Base-by-base conservation (phyloP, 805 yeast species). In the Yarrowia porcina region DNA sequence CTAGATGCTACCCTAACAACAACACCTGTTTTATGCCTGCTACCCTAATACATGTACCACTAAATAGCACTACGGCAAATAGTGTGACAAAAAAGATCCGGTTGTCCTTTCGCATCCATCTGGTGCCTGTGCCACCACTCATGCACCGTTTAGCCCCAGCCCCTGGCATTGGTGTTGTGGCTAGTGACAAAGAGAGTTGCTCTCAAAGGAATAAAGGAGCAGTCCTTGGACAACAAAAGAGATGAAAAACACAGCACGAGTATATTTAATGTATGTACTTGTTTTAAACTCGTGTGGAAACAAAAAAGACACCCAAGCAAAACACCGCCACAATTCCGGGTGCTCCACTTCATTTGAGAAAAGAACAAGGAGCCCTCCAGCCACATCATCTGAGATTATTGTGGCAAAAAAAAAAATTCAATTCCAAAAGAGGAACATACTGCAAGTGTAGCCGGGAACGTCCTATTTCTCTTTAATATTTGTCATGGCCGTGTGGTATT, bases 131-230 rank as follows among this genome's bases (percentile, higher is more conserved):
- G 15, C 32, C 25, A 17, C 33, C 21, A 27, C n/a, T n/a, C 25
- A 17, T 25, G 2, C 33, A n/a, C 32, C 20, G 9, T 23, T 41
- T 10, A 23, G 30, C 20, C 32, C 49, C 49, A 25, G 49, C 50
- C 35, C 50, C 50, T 45, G 50, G 33, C 33, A 45, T 45, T 42
- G 47, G 33, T 30, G 9, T 45, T 45, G 50, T 45, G 50, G 50
- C 50, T 45, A 28, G 35, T 45, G 50, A 18, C n/a, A 18, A 25
- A 27, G 35, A 5, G 10, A 6, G 20, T 45, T 45, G 50, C 50
- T 45, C 50, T 13, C 50, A 45, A 45, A 45, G 13, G 12, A 27
- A 10, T 12, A 13, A 8, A 4, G 17, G 17, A 28, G 50, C 50
- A 45, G 50, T 32, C 50, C 27, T 32, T n/a, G 5, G 25, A 45